A percentile compares a stretch with the other conserved stretches of the same genome.
Evolutionary conservation across 1,284 basidiomycete genomes (phyloP).

Genomic region (Trametes polyzona): DNA sequence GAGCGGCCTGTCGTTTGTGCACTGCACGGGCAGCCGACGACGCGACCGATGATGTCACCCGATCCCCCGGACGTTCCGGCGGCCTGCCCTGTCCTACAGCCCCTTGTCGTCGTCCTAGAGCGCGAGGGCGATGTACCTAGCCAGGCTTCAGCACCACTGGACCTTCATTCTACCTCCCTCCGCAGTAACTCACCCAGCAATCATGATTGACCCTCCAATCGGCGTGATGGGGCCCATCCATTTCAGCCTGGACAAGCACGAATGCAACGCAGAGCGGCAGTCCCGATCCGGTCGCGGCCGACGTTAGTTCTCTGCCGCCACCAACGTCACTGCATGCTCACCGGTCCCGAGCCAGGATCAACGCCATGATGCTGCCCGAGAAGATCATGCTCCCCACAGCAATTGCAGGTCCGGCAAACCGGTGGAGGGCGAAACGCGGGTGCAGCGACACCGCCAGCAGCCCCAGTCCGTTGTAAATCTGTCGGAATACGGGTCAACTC

Average conservation of each 20-base stretch:
- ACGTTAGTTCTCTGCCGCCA: neutral
- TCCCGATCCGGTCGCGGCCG: neutral
- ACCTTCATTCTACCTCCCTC: neutral
- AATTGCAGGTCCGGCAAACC: slow-evolving; percentile 75
- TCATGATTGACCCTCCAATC: slow-evolving; percentile 73
- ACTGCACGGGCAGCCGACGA: neutral
- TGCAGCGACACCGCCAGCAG: slow-evolving; percentile 75
- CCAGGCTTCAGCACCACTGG: slow-evolving; percentile 4
- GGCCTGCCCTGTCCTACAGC: neutral
- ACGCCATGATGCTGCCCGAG: slow-evolving; percentile 70
- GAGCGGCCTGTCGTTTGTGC: neutral
- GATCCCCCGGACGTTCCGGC: neutral
- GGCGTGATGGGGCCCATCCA: slow-evolving; percentile 79
- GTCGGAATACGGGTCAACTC: neutral
- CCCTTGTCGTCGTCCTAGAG: slow-evolving; percentile 1
- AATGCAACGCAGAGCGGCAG: neutral
- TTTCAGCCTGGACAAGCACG: slow-evolving; percentile 47
- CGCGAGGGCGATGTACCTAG: slow-evolving; percentile 57
- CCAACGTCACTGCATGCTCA: slow-evolving; percentile 35
- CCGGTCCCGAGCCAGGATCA: slow-evolving; percentile 64
- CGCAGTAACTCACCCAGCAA: slow-evolving; percentile 68
- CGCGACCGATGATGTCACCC: slow-evolving; percentile 13
- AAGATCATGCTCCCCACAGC: slow-evolving; percentile 66
- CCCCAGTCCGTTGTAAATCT: slow-evolving; percentile 82
- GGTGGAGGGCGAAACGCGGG: slow-evolving; percentile 64